A percentile compares a stretch with the other conserved stretches of the same genome.
phyloP scores from a whole-genome alignment of 495 filamentous ascomycete species.

The Neurospora sp. region DNA sequence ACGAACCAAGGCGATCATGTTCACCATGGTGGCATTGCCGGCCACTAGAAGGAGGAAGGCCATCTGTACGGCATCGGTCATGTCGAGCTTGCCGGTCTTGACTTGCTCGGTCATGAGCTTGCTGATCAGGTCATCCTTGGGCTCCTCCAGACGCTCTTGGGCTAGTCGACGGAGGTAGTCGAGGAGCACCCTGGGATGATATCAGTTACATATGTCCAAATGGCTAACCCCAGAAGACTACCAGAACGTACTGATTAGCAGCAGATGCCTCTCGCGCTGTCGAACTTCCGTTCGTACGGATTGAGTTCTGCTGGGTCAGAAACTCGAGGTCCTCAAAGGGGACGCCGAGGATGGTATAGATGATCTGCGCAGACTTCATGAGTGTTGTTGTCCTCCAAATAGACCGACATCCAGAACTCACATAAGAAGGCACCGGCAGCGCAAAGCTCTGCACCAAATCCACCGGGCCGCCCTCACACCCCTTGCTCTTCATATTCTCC shows the following conservation, averaged over 20 bases:
- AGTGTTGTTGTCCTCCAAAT: not conserved
- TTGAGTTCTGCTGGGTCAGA: constrained; percentile 30
- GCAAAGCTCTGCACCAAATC: constrained; percentile 36
- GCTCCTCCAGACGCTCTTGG: constrained; percentile 24
- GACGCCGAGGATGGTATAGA: constrained; percentile 38
- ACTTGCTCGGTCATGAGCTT: constrained; percentile 30
- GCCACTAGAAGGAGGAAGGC: constrained; percentile 37
- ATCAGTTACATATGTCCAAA: not conserved
- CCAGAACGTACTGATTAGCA: constrained; percentile 20
- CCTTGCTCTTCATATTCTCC: constrained; percentile 23
- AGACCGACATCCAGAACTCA: constrained; percentile 2
- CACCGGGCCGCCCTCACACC: constrained; percentile 20
- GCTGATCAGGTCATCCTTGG: constrained; percentile 33
- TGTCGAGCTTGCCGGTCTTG: constrained; percentile 26
- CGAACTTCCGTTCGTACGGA: constrained; percentile 34
- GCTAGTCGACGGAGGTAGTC: constrained; percentile 28
- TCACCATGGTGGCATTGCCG: constrained; percentile 40
- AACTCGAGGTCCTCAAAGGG: constrained; percentile 35
- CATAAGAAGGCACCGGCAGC: constrained; percentile 33
- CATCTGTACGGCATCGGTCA: constrained; percentile 30
- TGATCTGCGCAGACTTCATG: constrained; percentile 22
- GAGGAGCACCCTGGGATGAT: constrained; percentile 22
- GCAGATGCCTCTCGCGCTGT: constrained; percentile 31
- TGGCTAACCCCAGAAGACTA: not conserved
- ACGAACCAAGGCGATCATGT: constrained; percentile 35